phyloP scores from a whole-genome alignment of 352 stramenopile species.

The Blastocystis sp. region DNA sequence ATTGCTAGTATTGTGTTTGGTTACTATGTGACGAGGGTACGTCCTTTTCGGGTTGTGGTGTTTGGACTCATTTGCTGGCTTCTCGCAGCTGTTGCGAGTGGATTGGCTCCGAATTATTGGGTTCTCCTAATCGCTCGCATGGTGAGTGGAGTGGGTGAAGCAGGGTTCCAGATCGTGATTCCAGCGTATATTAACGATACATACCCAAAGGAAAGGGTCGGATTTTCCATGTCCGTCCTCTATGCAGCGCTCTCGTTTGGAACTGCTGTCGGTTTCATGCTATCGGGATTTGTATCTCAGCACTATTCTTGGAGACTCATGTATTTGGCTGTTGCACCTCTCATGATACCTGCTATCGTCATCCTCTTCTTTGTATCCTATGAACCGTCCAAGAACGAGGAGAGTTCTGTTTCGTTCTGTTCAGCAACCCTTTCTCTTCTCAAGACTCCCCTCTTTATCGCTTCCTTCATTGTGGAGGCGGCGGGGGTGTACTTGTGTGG shows the following conservation, averaged over 20 bases:
- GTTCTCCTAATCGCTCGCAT: not conserved
- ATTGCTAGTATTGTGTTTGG: slow-evolving; percentile 17
- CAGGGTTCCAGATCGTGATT: slow-evolving; percentile 22
- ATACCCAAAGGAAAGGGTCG: not conserved
- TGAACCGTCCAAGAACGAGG: not conserved
- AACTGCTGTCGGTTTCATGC: not conserved
- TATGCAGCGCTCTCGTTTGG: not conserved
- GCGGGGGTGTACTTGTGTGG: not conserved
- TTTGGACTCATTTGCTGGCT: not conserved
- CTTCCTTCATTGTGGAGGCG: not conserved
- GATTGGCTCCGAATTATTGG: not conserved
- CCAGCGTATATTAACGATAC: slow-evolving; percentile 8
- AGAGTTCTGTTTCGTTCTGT: not conserved
- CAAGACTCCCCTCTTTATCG: not conserved
- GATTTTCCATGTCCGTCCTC: not conserved
- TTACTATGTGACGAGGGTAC: not conserved
- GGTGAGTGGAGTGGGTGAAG: slow-evolving; percentile 20
- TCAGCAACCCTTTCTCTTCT: not conserved
- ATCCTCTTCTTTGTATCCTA: not conserved
- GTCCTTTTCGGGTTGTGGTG: not conserved
- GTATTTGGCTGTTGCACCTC: not conserved
- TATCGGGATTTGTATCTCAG: not conserved
- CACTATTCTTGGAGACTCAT: slow-evolving; percentile 21
- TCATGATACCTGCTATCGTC: not conserved
- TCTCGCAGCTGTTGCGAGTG: not conserved